Evolutionary conservation across 768 basidiomycete species (phyloP), one percentile per base, ranked within the genome.

Genomic region (Crepidotus variabilis): DNA sequence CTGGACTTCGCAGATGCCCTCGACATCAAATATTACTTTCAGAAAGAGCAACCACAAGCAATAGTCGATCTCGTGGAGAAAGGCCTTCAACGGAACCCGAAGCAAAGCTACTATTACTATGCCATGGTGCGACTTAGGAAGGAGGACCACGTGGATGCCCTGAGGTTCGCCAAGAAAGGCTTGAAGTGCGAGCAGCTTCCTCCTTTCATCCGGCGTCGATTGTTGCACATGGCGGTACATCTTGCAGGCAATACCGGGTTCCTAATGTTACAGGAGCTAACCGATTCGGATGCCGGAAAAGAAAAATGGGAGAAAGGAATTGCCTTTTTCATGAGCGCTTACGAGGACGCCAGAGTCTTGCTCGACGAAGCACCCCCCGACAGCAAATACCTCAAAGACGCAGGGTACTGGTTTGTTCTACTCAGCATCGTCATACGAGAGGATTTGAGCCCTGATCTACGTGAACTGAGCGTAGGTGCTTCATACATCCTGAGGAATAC

Each of bases 91-190:
- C 79, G 83, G 28, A 85, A 77, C 58, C 85, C 86, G 1, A 72
- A 80, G 21, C 74, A 81, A 22, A 81, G 81, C 2, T 88, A 87
- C 65, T 86, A 80, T 65, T 84, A 86, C 57, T 86, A 88, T 58
- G 80, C 79, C 22, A 74, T 86, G 57, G 78, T 80, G 0, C 71
- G 87, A 22, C 74, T 76, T 0, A 43, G 18, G 39, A 43, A 43
- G 39, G 67, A 74, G 1, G 74, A 86, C 58, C 63, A 70, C 36
- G 71, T 75, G 4, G 73, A 76, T n/a, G 85, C 82, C 1, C 71
- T 88, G 21, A 77, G 82, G 7, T 82, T 77, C 0, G 80, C 83
- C 58, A 87, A 87, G 74, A 83, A 87, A 63, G 86, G 86, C 1
- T 58, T 87, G 61, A 86, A 83, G 63, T 80, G 82, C 71, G 76